Percentiles rank a stretch among this genome's conserved stretches.
These are phyloP conservation scores for Pseudozyma flocculosa DNA, from an alignment of 1,284 basidiomycete species.

Conservation along the genomic window DNA sequence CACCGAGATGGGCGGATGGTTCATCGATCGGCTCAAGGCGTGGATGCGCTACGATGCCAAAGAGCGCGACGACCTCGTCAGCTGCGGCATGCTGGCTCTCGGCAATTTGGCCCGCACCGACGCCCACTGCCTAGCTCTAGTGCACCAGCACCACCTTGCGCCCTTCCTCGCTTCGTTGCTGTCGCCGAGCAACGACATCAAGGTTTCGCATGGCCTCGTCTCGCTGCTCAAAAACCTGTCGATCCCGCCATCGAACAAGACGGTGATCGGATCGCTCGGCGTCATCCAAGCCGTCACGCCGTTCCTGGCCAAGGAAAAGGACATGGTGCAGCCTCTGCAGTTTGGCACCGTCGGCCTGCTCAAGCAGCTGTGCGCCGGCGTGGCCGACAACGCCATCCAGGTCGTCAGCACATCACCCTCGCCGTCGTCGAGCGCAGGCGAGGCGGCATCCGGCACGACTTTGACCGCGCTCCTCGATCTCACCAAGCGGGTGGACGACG, in stretches of 20 bases:
- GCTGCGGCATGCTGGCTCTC: slow-evolving; percentile 76
- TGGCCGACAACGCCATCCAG: slow-evolving; percentile 64
- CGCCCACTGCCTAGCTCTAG: slow-evolving; percentile 40
- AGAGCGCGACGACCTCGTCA: slow-evolving; percentile 72
- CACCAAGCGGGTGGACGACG: slow-evolving; percentile 74
- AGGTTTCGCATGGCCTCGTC: slow-evolving; percentile 42
- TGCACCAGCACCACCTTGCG: slow-evolving; percentile 34
- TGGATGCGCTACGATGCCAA: slow-evolving; percentile 66
- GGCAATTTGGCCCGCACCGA: slow-evolving; percentile 72
- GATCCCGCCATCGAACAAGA: slow-evolving; percentile 46
- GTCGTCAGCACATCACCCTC: slow-evolving; percentile 60
- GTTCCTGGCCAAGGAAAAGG: slow-evolving; percentile 32
- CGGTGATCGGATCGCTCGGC: slow-evolving; percentile 20
- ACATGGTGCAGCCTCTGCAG: slow-evolving; percentile 67
- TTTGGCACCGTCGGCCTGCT: slow-evolving; percentile 80
- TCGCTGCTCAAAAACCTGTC: slow-evolving; percentile 50
- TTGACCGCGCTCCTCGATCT: slow-evolving; percentile 73
- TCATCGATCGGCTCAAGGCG: slow-evolving; percentile 71
- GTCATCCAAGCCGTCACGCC: slow-evolving; percentile 18
- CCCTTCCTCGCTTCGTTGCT: slow-evolving; percentile 38
- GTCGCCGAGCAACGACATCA: slow-evolving; percentile 28
- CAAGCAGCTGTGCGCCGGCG: slow-evolving; percentile 78
- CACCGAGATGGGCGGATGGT: slow-evolving; percentile 63
- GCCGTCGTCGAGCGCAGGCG: slow-evolving; percentile 2
- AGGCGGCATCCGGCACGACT: slow-evolving; percentile 59